Conservation (phyloP, 495 filamentous ascomycete species). For the Lichina pygmaea region DNA sequence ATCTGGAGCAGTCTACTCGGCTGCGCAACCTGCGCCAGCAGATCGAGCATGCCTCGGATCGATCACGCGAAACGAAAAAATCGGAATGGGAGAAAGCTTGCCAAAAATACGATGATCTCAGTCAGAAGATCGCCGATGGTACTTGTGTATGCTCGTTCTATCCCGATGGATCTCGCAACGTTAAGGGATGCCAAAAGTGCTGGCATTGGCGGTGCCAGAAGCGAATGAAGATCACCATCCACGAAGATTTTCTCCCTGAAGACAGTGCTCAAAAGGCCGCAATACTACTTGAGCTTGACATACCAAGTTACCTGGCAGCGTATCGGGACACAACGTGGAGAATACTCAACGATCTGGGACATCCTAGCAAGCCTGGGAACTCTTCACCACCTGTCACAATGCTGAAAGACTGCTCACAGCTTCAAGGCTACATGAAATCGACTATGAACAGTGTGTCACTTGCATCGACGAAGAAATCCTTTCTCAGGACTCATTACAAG, state of each 20-base stretch:
- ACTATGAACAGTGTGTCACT: conserved; percentile 8
- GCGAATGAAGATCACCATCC: conserved; percentile 13
- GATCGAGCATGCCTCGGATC: conserved; percentile 12
- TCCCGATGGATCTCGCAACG: conserved; percentile 10
- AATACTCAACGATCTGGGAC: conserved; percentile 8
- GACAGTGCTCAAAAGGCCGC: conserved; percentile 5
- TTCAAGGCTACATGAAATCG: conserved; percentile 1
- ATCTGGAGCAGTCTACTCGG: conserved; percentile 11
- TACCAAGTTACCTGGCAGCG: conserved; percentile 5
- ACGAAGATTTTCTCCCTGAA: conserved; percentile 21
- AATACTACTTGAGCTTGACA: conserved; percentile 7
- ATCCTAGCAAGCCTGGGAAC: conserved; percentile 2
- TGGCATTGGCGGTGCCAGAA: conserved; percentile 7
- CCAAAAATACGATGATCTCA: conserved; percentile 14
- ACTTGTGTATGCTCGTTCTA: conserved; percentile 10
- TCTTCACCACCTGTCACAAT: not conserved
- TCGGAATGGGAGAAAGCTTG: conserved; percentile 14
- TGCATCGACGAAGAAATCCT: conserved; percentile 14
- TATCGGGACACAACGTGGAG: conserved; percentile 10
- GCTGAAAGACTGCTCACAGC: conserved; percentile 6
- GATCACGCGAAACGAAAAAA: conserved; percentile 11
- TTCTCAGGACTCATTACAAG: conserved; percentile 12
- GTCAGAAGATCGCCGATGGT: conserved; percentile 9
- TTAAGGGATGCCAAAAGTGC: conserved; percentile 13
- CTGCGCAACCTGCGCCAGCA: conserved; percentile 9